Base-by-base conservation (phyloP, 2,329 filamentous ascomycete genomes). In the Microthyrium microscopicum region DNA sequence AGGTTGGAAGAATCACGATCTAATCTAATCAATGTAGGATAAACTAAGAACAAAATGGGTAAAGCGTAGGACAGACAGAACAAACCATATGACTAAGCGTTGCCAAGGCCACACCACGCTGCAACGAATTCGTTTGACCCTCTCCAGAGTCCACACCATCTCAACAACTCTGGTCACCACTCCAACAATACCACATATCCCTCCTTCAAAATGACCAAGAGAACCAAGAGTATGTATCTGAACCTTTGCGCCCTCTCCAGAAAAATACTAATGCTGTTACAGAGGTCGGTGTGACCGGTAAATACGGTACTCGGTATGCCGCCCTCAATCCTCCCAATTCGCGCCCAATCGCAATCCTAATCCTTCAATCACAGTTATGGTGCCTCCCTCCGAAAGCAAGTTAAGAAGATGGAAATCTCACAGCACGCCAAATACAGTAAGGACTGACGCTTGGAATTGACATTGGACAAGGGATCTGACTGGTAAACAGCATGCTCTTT, bases 401-500 rank as follows among this genome's bases (percentile, higher is more conserved):
- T 89, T 59, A 95, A 95, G 83, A 94, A 94, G 81, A 93, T 94
- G 79, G 89, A 95, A 78, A 81, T 95, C 63, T 81, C 82, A 55
- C 89, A 95, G 67, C 89, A 98, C 73, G 83, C 84, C 68, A 79
- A 79, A 62, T 95, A 94, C 63, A 76, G 44, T 35, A 18, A 35
- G 33, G 24, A 6, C 16, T 9, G 24, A 6, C 13, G 24, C 20
- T 9, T 22, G 18, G n/a, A 6, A n/a, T 15, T 6, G 4, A 19
- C 17, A 16, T 8, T n/a, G 11, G 5, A 19, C 16, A 18, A 9
- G 27, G 9, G n/a, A 16, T 36, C 27, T 32, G 17, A 27, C 15
- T 28, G 25, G 17, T 15, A 8, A 24, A 8, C 26, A 35, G 33
- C 77, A 58, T 95, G 87, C 77, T 87, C 85, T 48, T 98, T 95